A percentile compares a stretch with the other conserved stretches of the same genome.
phyloP scores from a whole-genome alignment of 129 eudicot species.

The Flaveria brownii region DNA sequence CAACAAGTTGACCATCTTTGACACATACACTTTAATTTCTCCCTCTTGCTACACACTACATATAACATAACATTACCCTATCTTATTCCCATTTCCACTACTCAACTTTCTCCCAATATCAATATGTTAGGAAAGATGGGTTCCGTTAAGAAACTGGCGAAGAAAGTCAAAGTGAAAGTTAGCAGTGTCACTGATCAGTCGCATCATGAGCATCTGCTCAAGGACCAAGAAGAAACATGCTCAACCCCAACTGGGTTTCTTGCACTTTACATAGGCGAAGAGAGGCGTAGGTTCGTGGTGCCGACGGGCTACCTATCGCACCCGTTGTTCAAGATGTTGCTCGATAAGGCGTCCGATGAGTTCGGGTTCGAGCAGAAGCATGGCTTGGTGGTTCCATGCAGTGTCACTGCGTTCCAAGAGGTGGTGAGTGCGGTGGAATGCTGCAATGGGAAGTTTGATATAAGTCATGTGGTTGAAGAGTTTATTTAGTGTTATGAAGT shows the following conservation, averaged over 20 bases:
- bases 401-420: conserved; percentile 68
- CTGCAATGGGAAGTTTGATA: conserved; percentile 74
- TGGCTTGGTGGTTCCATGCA: conserved; percentile 84
- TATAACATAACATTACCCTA: conserved; percentile 18
- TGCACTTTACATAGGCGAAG: conserved; percentile 88
- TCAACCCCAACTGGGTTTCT: conserved; percentile 74
- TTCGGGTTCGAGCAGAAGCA: conserved; percentile 72
- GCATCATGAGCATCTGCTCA: conserved; percentile 44
- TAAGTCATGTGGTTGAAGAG: conserved; percentile 77
- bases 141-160: conserved; percentile 75
- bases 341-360: conserved; percentile 84
- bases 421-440: conserved; percentile 76
- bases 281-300: conserved; percentile 67
- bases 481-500: conserved; percentile 40
- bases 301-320: conserved; percentile 83
- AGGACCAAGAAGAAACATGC: conserved; percentile 40
- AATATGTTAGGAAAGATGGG: conserved; percentile 72
- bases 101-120: conserved; percentile 19
- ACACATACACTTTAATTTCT: conserved; percentile 36
- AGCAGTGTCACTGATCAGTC: conserved; percentile 30
- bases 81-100: neutral
- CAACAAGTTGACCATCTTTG: conserved; percentile 45
- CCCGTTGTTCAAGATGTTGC: conserved; percentile 86
- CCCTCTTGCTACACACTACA: conserved; percentile 36
- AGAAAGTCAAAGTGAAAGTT: conserved; percentile 57